Base-by-base conservation (phyloP, 352 stramenopile genomes). In the Pythium biforme region DNA sequence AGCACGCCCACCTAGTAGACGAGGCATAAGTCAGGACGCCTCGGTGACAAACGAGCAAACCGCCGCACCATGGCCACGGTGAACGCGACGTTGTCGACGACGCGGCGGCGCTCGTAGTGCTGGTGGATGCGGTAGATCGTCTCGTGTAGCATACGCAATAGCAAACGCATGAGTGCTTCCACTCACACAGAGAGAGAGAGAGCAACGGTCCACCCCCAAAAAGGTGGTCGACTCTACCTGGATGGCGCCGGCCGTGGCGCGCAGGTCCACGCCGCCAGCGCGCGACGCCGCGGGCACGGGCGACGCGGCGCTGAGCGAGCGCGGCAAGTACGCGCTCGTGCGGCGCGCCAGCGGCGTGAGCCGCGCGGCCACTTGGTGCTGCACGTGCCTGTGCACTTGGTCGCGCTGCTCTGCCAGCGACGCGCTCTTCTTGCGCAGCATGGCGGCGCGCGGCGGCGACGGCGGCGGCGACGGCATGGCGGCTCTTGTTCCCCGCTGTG, bases 61-160 rank as follows among this genome's bases (percentile, higher is more conserved):
- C 23, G 23, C 10, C 73, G 37, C 19, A 79, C 76, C 70, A 88
- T 77, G 31, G 83, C 81, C 40, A 93, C 53, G 14, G 15, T 54
- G 41, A 86, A 90, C 23, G 80, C 61, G 12, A 60, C 55, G 34
- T 91, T 89, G 49, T 93, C 83, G 33, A 89, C 64, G 7, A 56
- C 20, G n/a, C 85, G 79, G 6, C 80, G 81, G 17, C 69, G 73
- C 17, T 93, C 77, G 27, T 90, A 91, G 48, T 74, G 69, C 61
- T 76, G 67, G 61, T 90, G 79, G 14, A 90, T 73, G 22, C 66
- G 68, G 45, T 81, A 90, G 34, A 90, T 81, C 6, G 81, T 83
- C 77, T 89, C n/a, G n/a, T n/a, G n/a, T n/a, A n/a, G n/a, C n/a
- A n/a, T n/a, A n/a, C n/a, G n/a, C n/a, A n/a, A n/a, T n/a, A n/a